Evolutionary conservation across 2,329 filamentous ascomycete genomes (phyloP).

Genomic region (Keithomyces neogunnii): DNA sequence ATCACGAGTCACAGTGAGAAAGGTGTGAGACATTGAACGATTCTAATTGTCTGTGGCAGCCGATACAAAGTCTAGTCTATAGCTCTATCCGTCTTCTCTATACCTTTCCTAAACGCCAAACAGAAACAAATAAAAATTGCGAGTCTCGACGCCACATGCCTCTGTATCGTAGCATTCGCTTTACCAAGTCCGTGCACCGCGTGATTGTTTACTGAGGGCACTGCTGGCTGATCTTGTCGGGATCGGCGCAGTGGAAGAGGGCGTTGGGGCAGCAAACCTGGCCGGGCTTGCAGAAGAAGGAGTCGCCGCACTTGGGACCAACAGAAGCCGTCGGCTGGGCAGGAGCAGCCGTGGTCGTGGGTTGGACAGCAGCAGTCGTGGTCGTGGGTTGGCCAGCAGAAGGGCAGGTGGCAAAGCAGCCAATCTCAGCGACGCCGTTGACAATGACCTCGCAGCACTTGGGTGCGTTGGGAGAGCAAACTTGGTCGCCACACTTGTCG

Average conservation of each 20-base stretch:
- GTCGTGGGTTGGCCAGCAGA: background rate
- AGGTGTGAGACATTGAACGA: no score
- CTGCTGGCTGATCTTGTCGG: conserved; percentile 5
- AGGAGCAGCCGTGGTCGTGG: background rate
- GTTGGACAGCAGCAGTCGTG: conserved; percentile 2
- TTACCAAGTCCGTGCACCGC: no score
- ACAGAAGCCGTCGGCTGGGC: background rate
- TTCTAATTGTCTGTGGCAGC: no score
- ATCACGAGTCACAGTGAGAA: no score
- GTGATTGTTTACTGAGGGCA: conserved; percentile 4
- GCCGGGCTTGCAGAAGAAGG: conserved; percentile 7
- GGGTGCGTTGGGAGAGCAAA: background rate
- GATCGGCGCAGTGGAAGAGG: conserved; percentile 7
- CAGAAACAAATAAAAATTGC: no score
- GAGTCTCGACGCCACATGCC: no score
- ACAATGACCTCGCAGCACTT: background rate
- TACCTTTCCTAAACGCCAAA: no score
- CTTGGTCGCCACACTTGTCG: conserved; percentile 2
- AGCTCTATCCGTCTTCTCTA: no score
- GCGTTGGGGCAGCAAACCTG: conserved; percentile 8
- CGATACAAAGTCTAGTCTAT: no score
- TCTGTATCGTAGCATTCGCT: no score
- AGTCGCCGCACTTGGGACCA: conserved; percentile 8
- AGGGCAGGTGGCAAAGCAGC: conserved; percentile 3
- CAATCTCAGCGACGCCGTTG: background rate